These are phyloP conservation scores for Aspergillus kassunensis DNA, from an alignment of 495 filamentous ascomycete species.

Conservation along the genomic window DNA sequence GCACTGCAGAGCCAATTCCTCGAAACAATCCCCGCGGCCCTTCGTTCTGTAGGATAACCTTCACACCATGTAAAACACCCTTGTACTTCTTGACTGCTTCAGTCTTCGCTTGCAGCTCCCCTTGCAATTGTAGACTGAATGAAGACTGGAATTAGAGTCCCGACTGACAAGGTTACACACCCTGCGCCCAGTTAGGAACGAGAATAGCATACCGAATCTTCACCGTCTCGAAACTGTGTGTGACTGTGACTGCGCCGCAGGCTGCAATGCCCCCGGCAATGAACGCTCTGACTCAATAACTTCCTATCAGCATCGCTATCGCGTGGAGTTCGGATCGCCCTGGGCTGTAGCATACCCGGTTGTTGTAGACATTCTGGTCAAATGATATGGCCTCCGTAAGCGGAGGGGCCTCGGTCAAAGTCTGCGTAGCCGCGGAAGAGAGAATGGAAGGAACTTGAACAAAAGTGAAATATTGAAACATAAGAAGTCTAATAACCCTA, in stretches of 20 bases:
- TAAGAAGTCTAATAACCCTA: too few relatives aligned
- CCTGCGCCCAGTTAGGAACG: not conserved
- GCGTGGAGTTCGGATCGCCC: not conserved
- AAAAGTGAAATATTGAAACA: too few relatives aligned
- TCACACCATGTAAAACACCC: conserved; percentile 88
- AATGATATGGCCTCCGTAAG: conserved; percentile 12
- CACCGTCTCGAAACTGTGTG: conserved; percentile 96
- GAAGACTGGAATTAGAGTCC: not conserved
- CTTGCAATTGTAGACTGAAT: conserved; percentile 84
- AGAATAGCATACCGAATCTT: conserved; percentile 76
- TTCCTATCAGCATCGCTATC: not conserved
- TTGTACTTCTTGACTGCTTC: conserved; percentile 82
- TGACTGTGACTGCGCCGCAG: conserved; percentile 95
- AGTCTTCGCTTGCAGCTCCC: conserved; percentile 83
- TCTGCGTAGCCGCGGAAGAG: not conserved
- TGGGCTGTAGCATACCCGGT: conserved; percentile 36
- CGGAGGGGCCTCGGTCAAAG: conserved; percentile 12
- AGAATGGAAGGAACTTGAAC: too few relatives aligned
- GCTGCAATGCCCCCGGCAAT: conserved; percentile 94
- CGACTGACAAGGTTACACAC: not conserved
- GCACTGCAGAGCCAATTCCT: conserved; percentile 80
- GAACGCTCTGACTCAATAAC: conserved; percentile 55
- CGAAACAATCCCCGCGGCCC: conserved; percentile 81
- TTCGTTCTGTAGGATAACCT: conserved; percentile 89
- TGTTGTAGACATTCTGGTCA: conserved; percentile 47